Base-by-base conservation (phyloP, 139 green algal species). In the Ettlia oleoabundans region DNA sequence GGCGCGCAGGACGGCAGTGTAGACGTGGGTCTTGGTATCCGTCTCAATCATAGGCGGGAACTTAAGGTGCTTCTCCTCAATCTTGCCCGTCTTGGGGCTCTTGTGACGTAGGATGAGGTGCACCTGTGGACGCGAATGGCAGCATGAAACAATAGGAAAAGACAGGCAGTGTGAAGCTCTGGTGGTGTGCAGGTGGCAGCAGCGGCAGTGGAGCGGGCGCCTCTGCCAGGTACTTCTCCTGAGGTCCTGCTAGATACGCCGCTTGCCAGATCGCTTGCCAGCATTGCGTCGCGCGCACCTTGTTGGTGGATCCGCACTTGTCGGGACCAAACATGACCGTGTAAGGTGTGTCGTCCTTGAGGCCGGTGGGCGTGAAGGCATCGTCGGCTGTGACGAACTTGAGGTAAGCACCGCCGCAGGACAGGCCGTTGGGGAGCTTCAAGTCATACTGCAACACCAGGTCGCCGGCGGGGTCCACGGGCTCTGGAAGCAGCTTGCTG, bases 261-360 rank as follows among this genome's bases (percentile, higher is more conserved):
- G 13, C 64, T 51, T 51, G 4, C 30, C 32, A 22, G n/a, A 4
- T 18, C 28, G 15, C 62, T 18, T 32, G 4, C 28, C 3, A 8
- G 4, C 63, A 21, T 26, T 21, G 18, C 28, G 2, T 2, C 30
- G 71, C 43, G 24, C 77, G 13, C 67, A 86, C 89, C 88, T 93
- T 93, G 90, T 93, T 91, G 40, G 90, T 94, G 40, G 70, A 86
- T 51, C 97, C 97, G 86, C 97, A 99, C 88, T 98, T 99, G 88
- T 99, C 97, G 7, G 97, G 97, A 28, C 97, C 97, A 85, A 99
- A 99, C 97, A 99, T 99, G 85, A 99, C 89, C 18, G 90, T 93
- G 93, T 99, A 99, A 22, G 95, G 93, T 3, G 96, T 97, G 18
- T 96, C 87, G 64, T 95, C 86, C 38, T 87, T 87, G 22, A 98